Conservation (phyloP, 495 filamentous ascomycete genomes). For the Penicillium dipodomyicola region DNA sequence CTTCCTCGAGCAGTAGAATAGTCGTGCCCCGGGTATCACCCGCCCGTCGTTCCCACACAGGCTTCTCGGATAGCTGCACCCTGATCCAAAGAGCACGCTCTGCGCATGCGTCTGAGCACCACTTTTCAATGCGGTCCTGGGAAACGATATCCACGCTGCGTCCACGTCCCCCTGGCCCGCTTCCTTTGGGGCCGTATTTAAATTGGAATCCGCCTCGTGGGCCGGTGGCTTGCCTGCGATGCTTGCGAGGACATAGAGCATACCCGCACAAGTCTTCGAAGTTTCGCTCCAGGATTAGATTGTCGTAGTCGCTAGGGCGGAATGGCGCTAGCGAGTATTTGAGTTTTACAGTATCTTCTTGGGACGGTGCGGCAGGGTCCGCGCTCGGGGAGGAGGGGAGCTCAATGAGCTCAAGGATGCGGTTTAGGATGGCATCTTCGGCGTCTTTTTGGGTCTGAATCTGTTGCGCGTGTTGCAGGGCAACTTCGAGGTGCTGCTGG, state of each 20-base stretch:
- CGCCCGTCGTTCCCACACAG: conserved; percentile 68
- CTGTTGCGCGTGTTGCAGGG: conserved; percentile 74
- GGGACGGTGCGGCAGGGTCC: conserved; percentile 57
- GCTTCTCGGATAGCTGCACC: conserved; percentile 76
- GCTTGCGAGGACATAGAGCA: conserved; percentile 63
- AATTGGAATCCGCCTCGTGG: conserved; percentile 47
- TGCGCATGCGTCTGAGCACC: conserved; percentile 81
- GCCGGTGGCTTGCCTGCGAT: conserved; percentile 41
- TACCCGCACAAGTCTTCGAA: conserved; percentile 79
- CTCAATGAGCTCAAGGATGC: conserved; percentile 65
- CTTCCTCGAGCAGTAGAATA: conserved; percentile 57
- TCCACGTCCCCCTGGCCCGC: conserved; percentile 50
- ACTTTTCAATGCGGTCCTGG: conserved; percentile 72
- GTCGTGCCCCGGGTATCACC: conserved; percentile 34
- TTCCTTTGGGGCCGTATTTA: conserved; percentile 47
- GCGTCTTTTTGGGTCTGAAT: conserved; percentile 75
- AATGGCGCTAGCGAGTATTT: conserved; percentile 63
- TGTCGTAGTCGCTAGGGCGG: conserved; percentile 81
- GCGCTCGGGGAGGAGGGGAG: conserved; percentile 50
- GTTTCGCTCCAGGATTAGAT: conserved; percentile 81
- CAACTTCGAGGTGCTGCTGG: conserved; percentile 58
- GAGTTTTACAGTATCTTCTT: conserved; percentile 55
- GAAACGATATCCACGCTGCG: conserved; percentile 57
- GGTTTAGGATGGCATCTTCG: conserved; percentile 66
- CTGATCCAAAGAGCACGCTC: conserved; percentile 76